Percentiles rank a stretch among this genome's conserved stretches.
Evolutionary conservation across 73 alveolate species (phyloP).

Genomic region (Loxodes magnus): DNA sequence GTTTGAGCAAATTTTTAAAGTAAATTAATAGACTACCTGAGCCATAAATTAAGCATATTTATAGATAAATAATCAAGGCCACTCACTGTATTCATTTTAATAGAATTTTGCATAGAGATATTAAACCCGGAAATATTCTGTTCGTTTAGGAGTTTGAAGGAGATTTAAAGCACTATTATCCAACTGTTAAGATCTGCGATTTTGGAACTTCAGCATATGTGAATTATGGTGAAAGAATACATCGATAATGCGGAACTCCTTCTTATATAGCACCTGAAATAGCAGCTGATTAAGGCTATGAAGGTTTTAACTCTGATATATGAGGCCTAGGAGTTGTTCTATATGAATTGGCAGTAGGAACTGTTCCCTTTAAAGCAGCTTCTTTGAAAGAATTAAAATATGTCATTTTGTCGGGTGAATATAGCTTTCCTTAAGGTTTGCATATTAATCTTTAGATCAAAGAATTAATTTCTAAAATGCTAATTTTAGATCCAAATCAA

Average conservation of each 20-base stretch:
- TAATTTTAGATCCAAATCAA: not conserved
- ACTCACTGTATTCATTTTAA: not conserved
- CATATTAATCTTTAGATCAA: not conserved
- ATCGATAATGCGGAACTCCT: conserved; percentile 54
- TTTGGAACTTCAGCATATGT: not conserved
- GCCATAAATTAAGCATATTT: not conserved
- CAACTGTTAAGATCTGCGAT: not conserved
- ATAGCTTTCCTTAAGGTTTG: conserved; percentile 1
- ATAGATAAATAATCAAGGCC: not conserved
- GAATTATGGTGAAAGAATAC: not conserved
- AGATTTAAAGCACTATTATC: too few relatives aligned
- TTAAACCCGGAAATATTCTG: not conserved
- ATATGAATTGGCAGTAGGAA: conserved; percentile 56
- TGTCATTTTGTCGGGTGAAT: conserved; percentile 46
- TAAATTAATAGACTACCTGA: not conserved
- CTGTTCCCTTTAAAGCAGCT: conserved; percentile 64
- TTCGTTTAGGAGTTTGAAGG: not conserved
- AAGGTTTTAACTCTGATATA: conserved; percentile 58
- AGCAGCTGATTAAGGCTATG: conserved; percentile 60
- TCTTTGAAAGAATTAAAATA: conserved; percentile 52
- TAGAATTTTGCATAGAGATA: not conserved
- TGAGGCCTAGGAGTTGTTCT: conserved; percentile 71
- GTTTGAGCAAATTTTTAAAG: not conserved
- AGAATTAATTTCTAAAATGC: not conserved
- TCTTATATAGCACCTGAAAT: conserved; percentile 76